These are phyloP conservation scores for Xylariaceae sp. DNA, from an alignment of 2,329 filamentous ascomycete genomes.

Conservation along the genomic window DNA sequence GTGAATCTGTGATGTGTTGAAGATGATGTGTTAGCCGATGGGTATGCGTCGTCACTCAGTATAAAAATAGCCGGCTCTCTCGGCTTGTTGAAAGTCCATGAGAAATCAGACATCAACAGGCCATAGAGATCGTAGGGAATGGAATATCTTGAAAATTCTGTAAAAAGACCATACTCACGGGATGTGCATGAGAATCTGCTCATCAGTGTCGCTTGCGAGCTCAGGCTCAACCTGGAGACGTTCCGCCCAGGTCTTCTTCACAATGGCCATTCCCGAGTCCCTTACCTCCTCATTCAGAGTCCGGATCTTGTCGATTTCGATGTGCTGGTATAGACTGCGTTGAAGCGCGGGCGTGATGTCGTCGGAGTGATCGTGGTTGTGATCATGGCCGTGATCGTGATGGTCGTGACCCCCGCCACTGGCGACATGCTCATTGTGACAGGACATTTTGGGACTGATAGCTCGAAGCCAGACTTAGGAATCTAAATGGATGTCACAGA, in stretches of 20 bases:
- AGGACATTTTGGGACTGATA: constrained; percentile 33
- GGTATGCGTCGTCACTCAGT: neutral
- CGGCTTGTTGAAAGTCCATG: neutral
- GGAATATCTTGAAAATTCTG: neutral
- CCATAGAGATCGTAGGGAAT: neutral
- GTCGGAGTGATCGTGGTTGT: constrained; percentile 79
- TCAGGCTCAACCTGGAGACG: constrained; percentile 66
- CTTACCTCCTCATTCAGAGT: constrained; percentile 76
- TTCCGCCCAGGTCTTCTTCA: constrained; percentile 89
- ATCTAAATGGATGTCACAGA: too few species aligned
- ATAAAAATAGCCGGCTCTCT: neutral
- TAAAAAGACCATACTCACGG: constrained; percentile 55
- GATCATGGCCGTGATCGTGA: constrained; percentile 44
- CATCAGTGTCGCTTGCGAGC: constrained; percentile 79
- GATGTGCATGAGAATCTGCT: constrained; percentile 87
- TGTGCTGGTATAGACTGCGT: constrained; percentile 83
- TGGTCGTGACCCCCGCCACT: constrained; percentile 38
- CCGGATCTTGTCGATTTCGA: constrained; percentile 78
- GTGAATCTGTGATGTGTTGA: constrained; percentile 61
- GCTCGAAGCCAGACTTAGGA: neutral
- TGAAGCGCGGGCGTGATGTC: constrained; percentile 90
- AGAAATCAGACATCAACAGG: neutral
- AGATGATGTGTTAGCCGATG: constrained; percentile 7
- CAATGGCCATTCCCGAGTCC: constrained; percentile 65
- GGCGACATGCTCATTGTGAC: constrained; percentile 45